Percentiles rank a stretch among this genome's conserved stretches.
These are phyloP conservation scores for Picea sitchensis DNA, from an alignment of 75 land plant species.

Conservation along the genomic window DNA sequence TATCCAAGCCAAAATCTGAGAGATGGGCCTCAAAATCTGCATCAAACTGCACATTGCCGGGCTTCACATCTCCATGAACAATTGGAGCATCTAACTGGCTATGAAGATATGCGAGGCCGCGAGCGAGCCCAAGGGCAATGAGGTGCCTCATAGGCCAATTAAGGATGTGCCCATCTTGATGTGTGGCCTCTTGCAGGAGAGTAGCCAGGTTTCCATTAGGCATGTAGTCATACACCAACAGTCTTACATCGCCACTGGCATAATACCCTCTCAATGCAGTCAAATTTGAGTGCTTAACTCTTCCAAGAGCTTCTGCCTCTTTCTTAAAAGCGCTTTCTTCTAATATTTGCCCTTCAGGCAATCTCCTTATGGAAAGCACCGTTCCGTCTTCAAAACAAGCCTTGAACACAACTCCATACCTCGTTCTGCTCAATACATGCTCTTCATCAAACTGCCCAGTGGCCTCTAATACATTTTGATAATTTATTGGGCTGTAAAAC, in stretches of 20 bases:
- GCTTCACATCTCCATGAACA: conserved; percentile 89
- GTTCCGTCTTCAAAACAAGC: conserved; percentile 84
- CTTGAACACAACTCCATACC: conserved; percentile 89
- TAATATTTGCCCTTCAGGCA: conserved; percentile 48
- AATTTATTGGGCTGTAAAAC: conserved; percentile 69
- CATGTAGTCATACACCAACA: conserved; percentile 97
- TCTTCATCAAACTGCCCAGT: conserved; percentile 97
- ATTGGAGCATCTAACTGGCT: conserved; percentile 44
- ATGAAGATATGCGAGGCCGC: conserved; percentile 89
- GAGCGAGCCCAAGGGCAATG: conserved; percentile 90
- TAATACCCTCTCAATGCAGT: conserved; percentile 92
- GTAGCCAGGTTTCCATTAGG: conserved; percentile 96
- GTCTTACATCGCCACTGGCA: conserved; percentile 61
- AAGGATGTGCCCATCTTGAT: conserved; percentile 80
- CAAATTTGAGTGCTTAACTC: conserved; percentile 84
- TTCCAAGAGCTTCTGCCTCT: conserved; percentile 88
- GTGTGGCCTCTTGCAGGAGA: conserved; percentile 92
- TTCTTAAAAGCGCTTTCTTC: conserved; percentile 60
- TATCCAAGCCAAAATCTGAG: conserved; percentile 88
- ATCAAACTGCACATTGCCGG: conserved; percentile 91
- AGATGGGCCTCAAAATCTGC: conserved; percentile 98
- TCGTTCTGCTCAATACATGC: conserved; percentile 71
- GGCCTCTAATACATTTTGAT: conserved; percentile 77
- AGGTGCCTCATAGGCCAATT: conserved; percentile 99
- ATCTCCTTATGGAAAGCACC: conserved; percentile 74